Percentiles rank a stretch among this genome's conserved stretches.
Conservation (phyloP, 2,329 filamentous ascomycete genomes). For the Chlorencoelia australis region DNA sequence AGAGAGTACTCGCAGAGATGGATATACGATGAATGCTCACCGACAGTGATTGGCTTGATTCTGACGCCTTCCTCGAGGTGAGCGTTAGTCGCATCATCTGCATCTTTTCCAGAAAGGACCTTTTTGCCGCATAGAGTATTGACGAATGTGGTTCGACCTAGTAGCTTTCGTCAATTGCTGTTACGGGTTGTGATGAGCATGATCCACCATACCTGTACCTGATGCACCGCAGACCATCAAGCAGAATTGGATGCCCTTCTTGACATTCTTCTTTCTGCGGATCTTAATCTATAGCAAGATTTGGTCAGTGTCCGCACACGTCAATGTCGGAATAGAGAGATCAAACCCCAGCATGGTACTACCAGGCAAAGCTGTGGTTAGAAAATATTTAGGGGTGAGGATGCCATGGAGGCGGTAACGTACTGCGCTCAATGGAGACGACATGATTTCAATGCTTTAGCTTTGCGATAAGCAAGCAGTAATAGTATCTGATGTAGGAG, state of each 20-base stretch:
- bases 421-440: constrained; percentile 43
- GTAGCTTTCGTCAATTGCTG: constrained; percentile 15
- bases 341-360: constrained; percentile 21
- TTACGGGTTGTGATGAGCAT: constrained; percentile 2
- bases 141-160: constrained; percentile 96
- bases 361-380: constrained; percentile 20
- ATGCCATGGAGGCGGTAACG: constrained; percentile 24
- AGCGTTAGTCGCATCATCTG: constrained; percentile 78
- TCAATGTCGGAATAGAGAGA: constrained; percentile 13
- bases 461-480: no score
- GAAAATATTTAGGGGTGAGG: constrained; percentile 15
- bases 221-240: constrained; percentile 99
- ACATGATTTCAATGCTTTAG: constrained; percentile 40
- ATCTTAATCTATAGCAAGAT: constrained; percentile 67
- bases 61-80: constrained; percentile 94
- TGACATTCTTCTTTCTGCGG: constrained; percentile 99
- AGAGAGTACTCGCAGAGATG: constrained; percentile 17
- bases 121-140: constrained; percentile 97
- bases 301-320: constrained; percentile 18
- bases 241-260: constrained; percentile 89
- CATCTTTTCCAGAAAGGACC: constrained; percentile 84
- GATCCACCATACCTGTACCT: constrained; percentile 68
- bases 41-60: constrained; percentile 97
- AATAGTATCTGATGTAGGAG: background rate
- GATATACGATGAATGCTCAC: constrained; percentile 42